Base-by-base conservation (phyloP, 2,329 filamentous ascomycete species). In the Stagonosporopsis chrysanthemi region DNA sequence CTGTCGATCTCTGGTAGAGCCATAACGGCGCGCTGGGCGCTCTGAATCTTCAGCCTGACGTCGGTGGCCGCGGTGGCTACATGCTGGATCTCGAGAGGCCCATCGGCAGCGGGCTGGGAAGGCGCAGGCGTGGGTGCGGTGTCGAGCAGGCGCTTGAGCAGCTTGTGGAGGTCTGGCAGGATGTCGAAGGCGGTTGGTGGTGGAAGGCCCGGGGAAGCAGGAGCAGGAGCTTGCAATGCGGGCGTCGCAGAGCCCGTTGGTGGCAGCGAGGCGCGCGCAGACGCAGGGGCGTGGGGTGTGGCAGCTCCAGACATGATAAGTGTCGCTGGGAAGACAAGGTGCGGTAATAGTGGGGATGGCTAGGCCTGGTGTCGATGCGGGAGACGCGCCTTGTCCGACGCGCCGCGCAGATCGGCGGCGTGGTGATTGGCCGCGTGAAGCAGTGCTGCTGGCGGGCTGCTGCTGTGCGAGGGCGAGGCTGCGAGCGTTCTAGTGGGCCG, bases 151-250 rank as follows among this genome's bases (percentile, higher is more conserved):
- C 90, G 90, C 64, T 87, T 82, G 60, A 97, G 86, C 65, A 96
- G 86, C 57, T 87, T 83, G 70, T 91, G 88, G 51, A 97, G 86
- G 70, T 92, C 87, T 24, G 92, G 91, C 51, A 96, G 85, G 66
- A 92, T 86, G 80, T 97, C 93, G 79, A 97, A 91, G 46, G 87
- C 87, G 76, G 93, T 89, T 26, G 93, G 90, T 46, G 90, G 85
- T 61, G 95, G 89, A 53, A 89, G 86, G 2, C 84, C 79, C 29
- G 88, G 83, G 56, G 85, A 79, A 62, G 80, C 76, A 70, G 83
- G 54, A 46, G 66, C 41, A 42, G 62, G 57, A 35, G 68, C 51
- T 28, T 67, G 59, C 38, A 68, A 62, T 5, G 70, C 67, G 19
- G 70, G 69, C 5, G 72, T 73, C 4, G 65, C 67, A 47, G 66